A percentile compares a stretch with the other conserved stretches of the same genome.
Evolutionary conservation across 2,329 filamentous ascomycete genomes (phyloP).

Genomic region (Colletotrichum sp.): DNA sequence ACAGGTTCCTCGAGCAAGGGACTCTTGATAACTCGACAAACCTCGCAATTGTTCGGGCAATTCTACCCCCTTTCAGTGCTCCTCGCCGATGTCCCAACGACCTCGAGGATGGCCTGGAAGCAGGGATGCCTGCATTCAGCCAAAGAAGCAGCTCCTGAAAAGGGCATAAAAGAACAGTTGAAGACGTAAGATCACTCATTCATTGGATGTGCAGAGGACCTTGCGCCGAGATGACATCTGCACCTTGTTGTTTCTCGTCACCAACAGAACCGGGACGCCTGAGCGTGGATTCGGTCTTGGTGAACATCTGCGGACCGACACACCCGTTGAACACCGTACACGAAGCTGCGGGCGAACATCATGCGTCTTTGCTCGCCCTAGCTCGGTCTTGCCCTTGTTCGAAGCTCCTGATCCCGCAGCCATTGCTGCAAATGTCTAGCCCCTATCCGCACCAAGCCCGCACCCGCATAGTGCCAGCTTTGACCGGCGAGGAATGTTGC

Average conservation of each 20-base stretch:
- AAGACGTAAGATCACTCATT: not conserved
- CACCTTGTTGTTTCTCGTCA: slow-evolving; percentile 14
- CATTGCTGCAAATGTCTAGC: not conserved
- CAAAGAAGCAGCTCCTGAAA: not conserved
- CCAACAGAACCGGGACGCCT: slow-evolving; percentile 5
- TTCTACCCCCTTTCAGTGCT: not conserved
- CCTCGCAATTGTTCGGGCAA: not conserved
- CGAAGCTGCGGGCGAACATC: not conserved
- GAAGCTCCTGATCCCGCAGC: not conserved
- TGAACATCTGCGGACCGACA: slow-evolving; percentile 13
- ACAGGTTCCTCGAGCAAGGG: not conserved
- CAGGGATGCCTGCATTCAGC: not conserved
- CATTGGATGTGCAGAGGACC: not conserved
- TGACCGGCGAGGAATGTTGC: not conserved
- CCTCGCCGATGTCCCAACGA: not conserved
- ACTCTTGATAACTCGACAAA: not conserved
- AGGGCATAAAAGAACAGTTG: not conserved
- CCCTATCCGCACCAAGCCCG: not conserved
- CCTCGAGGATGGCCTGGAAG: not conserved
- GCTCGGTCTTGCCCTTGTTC: not conserved
- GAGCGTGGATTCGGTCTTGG: not conserved
- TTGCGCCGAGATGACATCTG: slow-evolving; percentile 20
- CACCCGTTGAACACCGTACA: not conserved
- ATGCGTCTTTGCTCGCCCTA: not conserved
- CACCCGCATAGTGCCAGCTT: not conserved